These are phyloP conservation scores for Moniliophthora roreri DNA, from an alignment of 1,284 basidiomycete species.

Conservation along the genomic window DNA sequence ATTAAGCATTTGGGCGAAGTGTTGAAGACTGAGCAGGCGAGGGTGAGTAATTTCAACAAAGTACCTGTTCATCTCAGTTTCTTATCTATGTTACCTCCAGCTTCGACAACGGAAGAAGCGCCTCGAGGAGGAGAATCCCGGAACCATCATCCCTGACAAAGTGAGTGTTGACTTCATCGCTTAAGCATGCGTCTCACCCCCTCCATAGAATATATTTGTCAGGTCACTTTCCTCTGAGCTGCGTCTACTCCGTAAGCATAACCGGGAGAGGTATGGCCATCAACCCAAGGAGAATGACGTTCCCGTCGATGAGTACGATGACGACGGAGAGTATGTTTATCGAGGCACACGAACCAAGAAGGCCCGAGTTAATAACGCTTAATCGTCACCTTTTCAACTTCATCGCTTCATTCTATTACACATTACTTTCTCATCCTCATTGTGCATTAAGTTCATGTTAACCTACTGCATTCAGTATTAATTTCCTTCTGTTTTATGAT, in stretches of 20 bases:
- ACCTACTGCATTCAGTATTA: no score
- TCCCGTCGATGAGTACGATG: not conserved
- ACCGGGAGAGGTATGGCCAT: slow-evolving; percentile 29
- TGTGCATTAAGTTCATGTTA: no score
- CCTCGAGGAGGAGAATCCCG: slow-evolving; percentile 38
- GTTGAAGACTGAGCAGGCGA: slow-evolving; percentile 62
- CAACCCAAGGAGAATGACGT: not conserved
- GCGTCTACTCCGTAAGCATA: slow-evolving; percentile 58
- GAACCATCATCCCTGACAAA: not conserved
- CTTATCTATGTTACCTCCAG: slow-evolving; percentile 32
- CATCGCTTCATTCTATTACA: no score
- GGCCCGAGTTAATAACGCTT: not conserved
- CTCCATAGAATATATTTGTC: slow-evolving; percentile 47
- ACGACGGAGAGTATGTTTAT: slow-evolving; percentile 5
- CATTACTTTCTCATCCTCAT: no score
- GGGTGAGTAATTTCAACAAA: slow-evolving; percentile 41
- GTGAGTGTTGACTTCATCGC: not conserved
- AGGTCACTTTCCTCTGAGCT: slow-evolving; percentile 55
- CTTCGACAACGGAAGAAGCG: slow-evolving; percentile 61
- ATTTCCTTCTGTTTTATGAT: no score
- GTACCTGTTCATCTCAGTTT: slow-evolving; percentile 1
- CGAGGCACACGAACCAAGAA: slow-evolving; percentile 7
- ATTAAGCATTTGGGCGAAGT: slow-evolving; percentile 59
- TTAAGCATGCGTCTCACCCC: not conserved
- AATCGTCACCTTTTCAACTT: no score